phyloP scores from a whole-genome alignment of 2,329 filamentous ascomycete genomes.

The Pyrenophora tritici-repentis region DNA sequence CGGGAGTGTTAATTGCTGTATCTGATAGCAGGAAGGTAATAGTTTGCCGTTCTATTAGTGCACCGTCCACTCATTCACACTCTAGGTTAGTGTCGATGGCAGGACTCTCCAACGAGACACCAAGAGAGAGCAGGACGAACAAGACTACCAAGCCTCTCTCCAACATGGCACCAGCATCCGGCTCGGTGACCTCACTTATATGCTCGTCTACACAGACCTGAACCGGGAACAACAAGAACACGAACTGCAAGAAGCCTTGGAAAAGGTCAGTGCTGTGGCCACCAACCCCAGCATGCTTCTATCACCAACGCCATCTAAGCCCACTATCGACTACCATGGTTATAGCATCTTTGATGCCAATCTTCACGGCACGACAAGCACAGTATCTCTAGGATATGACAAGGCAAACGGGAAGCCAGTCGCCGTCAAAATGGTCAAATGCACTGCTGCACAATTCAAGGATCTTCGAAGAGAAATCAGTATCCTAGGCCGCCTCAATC shows the following conservation, averaged over 20 bases:
- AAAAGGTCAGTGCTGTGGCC: not conserved
- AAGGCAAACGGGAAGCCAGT: constrained; percentile 9
- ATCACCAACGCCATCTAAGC: constrained; percentile 7
- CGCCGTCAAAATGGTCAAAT: constrained; percentile 12
- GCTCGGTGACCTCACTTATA: constrained; percentile 8
- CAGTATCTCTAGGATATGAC: constrained; percentile 9
- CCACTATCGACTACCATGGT: constrained; percentile 9
- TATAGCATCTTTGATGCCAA: constrained; percentile 12
- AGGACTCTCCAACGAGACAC: constrained; percentile 5
- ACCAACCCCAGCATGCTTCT: constrained; percentile 4
- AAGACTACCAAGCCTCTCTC: constrained; percentile 5
- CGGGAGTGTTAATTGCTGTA: too few species aligned
- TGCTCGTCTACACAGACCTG: constrained; percentile 7
- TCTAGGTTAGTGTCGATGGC: not conserved
- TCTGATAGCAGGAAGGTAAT: too few species aligned
- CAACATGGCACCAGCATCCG: constrained; percentile 5
- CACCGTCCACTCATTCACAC: too few species aligned
- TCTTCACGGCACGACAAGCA: constrained; percentile 8
- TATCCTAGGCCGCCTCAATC: constrained; percentile 2
- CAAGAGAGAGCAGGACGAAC: constrained; percentile 2
- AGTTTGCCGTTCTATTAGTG: too few species aligned
- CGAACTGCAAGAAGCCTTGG: constrained; percentile 7
- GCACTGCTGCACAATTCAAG: constrained; percentile 1
- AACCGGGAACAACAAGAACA: constrained; percentile 3
- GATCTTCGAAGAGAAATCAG: constrained; percentile 5